Base-by-base conservation (phyloP, 1,284 basidiomycete genomes). In the Cryptococcus sp. region DNA sequence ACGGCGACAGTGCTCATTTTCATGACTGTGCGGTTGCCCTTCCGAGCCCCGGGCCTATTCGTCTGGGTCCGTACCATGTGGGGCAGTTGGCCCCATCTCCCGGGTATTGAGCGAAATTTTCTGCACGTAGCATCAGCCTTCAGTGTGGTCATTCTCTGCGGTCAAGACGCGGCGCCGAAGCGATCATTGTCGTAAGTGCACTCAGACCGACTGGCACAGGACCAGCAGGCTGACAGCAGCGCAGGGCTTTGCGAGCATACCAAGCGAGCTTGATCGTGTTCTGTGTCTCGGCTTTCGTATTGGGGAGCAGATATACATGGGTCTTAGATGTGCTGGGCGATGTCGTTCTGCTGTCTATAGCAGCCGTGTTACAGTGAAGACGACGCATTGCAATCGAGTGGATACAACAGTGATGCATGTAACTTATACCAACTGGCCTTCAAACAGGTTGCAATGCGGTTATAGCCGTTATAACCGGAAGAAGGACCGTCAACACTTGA, bases 61-160 rank as follows among this genome's bases (percentile, higher is more conserved):
- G 92, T 96, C 0, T 99, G 94, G 94, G 87, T 88, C 1, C 85
- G 93, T 54, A 95, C 93, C 52, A 75, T 72, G 8, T 71, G 67
- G 66, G 49, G 50, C 5, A 61, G 66, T 20, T 67, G 67, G 58
- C 48, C 47, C 0, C 61, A 68, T 43, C 47, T 65, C 4, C 64
- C 67, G 30, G 42, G 56, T 2, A 62, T 56, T 22, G 68, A 67
- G 55, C 69, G 64, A 62, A 67, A 67, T 15, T 47, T 62, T 3
- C 46, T 67, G 23, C 52, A 58, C 15, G 59, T 63, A 20, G 43
- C 67, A 5, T 66, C 69, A 27, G 53, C 61, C 10, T 40, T 68
- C 7, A 27, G 61, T 17, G 47, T 59, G 15, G 61, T 64, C 55
- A 78, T 82, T n/a, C 82, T 85, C 5, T 83, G 83, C 75, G 81